These are phyloP conservation scores for Geosmithia morbida DNA, from an alignment of 2,329 filamentous ascomycete genomes.

Conservation along the genomic window DNA sequence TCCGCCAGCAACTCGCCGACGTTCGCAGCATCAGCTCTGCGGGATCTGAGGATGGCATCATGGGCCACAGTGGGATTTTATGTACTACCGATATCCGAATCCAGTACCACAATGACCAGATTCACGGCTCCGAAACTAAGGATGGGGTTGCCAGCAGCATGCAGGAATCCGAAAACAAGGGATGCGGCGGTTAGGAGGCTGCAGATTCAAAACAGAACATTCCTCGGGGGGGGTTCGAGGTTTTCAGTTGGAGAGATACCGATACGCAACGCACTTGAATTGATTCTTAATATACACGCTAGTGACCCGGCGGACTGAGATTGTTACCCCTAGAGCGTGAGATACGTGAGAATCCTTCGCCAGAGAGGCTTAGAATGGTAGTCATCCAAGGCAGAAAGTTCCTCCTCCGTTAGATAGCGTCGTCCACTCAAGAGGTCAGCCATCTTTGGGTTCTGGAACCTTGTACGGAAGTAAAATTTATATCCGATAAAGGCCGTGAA, in stretches of 20 bases:
- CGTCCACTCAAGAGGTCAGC: background rate
- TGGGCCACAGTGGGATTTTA: constrained; percentile 23
- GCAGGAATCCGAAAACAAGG: no score
- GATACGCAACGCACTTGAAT: no score
- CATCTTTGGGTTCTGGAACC: background rate
- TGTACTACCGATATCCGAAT: constrained; percentile 10
- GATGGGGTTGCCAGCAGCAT: background rate
- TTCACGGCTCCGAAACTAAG: background rate
- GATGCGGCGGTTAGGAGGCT: no score
- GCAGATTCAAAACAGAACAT: no score
- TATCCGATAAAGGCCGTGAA: background rate
- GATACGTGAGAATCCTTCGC: background rate
- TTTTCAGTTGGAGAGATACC: no score
- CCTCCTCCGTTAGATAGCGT: background rate
- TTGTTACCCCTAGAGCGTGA: background rate
- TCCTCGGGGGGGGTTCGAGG: no score
- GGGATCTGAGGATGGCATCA: constrained; percentile 21
- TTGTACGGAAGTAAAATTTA: background rate
- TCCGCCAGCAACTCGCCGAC: constrained; percentile 12
- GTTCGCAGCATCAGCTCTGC: constrained; percentile 17
- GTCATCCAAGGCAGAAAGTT: background rate
- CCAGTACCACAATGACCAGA: constrained; percentile 2
- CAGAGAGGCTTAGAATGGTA: background rate
- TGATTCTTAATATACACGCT: no score
- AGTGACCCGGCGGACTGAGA: no score